Base-by-base conservation (phyloP, 768 basidiomycete genomes). In the Amanita exitialis region DNA sequence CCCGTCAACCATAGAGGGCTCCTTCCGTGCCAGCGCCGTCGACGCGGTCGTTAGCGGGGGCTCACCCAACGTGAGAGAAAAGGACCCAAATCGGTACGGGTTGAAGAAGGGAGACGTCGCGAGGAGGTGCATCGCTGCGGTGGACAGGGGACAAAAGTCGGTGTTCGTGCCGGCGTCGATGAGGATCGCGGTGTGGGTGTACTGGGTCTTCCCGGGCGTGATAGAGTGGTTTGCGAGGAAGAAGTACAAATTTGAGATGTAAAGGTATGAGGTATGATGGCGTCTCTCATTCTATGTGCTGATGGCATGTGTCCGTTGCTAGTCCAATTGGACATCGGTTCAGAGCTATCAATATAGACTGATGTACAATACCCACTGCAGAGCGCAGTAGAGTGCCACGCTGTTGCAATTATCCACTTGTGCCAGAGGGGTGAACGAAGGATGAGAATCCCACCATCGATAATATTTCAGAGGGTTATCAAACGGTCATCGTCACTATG, bases 11-110 rank as follows among this genome's bases (percentile, higher is more conserved):
- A 76, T 91, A 27, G 78, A 87, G 57, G 86, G 88, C 34, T 70
- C 76, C 58, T 91, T 91, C 66, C 81, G 89, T n/a, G 76, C 80
- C 0, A 82, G 82, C 2, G 88, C 90, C 0, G 83, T 88, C 9
- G 86, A 91, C 57, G 66, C 69, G 10, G 66, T 13, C 13, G 13
- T 32, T 6, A 13, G 71, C 6, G 71, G 70, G 10, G 65, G 63
- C 9, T 12, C 20, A 5, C 15, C 18, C 8, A 23, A 42, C 0
- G 65, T 70, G 3, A 60, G 69, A 20, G 78, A 80, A 58, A 54
- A 60, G 2, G 76, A 86, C 49, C 79, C 83, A 0, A 77, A 77
- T 53, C 74, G 70, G 54, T 58, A 68, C 23, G 86, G 83, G 3
- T 60, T 91, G 20, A 83, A 75, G 61, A 64, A 74, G 20, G 77